Base-by-base conservation (phyloP, 495 filamentous ascomycete species). In the Penicillium lividum region DNA sequence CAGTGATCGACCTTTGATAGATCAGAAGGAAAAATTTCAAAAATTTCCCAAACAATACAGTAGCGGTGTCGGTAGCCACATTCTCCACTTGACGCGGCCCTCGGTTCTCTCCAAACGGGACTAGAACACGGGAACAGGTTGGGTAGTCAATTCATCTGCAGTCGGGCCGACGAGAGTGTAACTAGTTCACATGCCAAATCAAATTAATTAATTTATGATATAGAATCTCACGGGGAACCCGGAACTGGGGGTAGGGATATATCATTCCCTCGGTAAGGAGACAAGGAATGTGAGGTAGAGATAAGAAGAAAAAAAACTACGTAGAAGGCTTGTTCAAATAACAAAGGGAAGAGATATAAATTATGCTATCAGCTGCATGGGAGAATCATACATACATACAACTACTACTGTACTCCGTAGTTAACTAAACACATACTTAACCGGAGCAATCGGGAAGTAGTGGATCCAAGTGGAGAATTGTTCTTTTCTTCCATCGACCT, bases 401-500 rank as follows among this genome's bases (percentile, higher is more conserved):
- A 22, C 22, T 22, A 22, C 22, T 22, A 22, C 22, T 22, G 2
- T 22, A 22, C 22, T 22, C 22, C 22, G 22, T 22, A 22, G 22
- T 22, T 22, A 22, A 22, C 22, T 22, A 22, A 22, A 22, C 22
- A 22, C 22, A 22, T 22, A 22, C 22, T 22, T 33, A 33, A 33
- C 11, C 38, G 4, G 45, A 33, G 28, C 36, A 58, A 63, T 53
- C 29, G 54, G 40, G 43, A 57, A 60, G 57, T 52, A 58, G 61
- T 67, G 61, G 64, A 30, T 34, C 48, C 44, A 34, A 22, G 10
- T 15, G 38, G 10, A 13, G 38, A 15, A 13, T 49, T 22, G 56
- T 59, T 58, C 56, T 56, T 56, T 58, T 38, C 60, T 67, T 67
- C 65, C 46, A 67, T 62, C 50, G 62, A 51, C 53, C 65, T 67